phyloP scores from a whole-genome alignment of 176 grass and related monocot genomes.

The Sorghum bicolor region Sorghum_bicolor_NCBIv3 NC_012878.2:50297001-50297500 shows the following conservation, averaged over 20 bases:
- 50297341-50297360: constrained; percentile 22
- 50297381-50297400: constrained; percentile 14
- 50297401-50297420: not conserved
- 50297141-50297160: constrained; percentile 33
- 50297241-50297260: constrained; percentile 55
- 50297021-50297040: constrained; percentile 31
- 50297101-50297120: not conserved
- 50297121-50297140: not conserved
- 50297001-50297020: constrained; percentile 81
- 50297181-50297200: constrained; percentile 30
- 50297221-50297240: constrained; percentile 32
- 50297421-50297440: not conserved
- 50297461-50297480: not conserved
- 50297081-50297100: constrained; percentile 24
- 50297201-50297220: constrained; percentile 3
- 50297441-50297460: constrained; percentile 13
- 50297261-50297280: not conserved
- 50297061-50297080: not conserved
- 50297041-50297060: not conserved
- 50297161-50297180: constrained; percentile 36
- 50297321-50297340: constrained; percentile 8
- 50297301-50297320: constrained; percentile 46
- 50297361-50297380: not conserved
- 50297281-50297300: constrained; percentile 63
- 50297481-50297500: not conserved